Evolutionary conservation across 495 filamentous ascomycete species (phyloP).

Genomic region (Aspergillus egyptiacus): DNA sequence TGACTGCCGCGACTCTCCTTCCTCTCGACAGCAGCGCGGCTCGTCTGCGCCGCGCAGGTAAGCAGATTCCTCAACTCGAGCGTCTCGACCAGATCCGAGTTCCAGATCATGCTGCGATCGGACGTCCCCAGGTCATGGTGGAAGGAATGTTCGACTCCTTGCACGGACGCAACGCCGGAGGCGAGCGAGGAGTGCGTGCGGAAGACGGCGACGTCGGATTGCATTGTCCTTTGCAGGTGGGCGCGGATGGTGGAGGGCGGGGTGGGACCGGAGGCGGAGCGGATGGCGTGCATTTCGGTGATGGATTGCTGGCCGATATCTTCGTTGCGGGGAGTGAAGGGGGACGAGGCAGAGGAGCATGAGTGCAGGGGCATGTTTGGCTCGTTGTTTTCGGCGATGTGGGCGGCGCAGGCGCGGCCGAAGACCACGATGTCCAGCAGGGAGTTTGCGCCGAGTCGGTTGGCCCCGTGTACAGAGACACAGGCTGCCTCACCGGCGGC

Average conservation of each 20-base stretch:
- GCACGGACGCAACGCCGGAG: background rate
- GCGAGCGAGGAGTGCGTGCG: background rate
- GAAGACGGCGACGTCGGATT: constrained; percentile 2
- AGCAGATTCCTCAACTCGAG: background rate
- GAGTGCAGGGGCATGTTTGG: background rate
- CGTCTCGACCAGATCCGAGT: background rate
- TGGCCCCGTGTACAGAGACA: background rate
- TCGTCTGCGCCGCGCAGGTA: constrained; percentile 4
- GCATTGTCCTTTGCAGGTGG: background rate
- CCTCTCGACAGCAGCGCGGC: background rate
- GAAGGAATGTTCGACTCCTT: background rate
- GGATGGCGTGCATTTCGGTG: background rate
- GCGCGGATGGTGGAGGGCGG: background rate
- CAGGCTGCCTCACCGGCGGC: background rate
- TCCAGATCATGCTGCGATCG: background rate
- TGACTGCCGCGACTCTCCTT: constrained; percentile 1
- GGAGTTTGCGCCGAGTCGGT: background rate
- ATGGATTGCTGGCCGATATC: background rate
- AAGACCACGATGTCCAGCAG: background rate
- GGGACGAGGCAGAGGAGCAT: background rate
- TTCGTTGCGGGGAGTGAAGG: background rate
- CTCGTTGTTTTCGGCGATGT: background rate
- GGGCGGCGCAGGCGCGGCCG: background rate
- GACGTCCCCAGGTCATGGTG: background rate
- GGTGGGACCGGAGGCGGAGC: background rate